A percentile compares a stretch with the other conserved stretches of the same genome.
Evolutionary conservation across 176 grass and related monocot genomes (phyloP).

Genomic region (Oryza glumipatula): DNA sequence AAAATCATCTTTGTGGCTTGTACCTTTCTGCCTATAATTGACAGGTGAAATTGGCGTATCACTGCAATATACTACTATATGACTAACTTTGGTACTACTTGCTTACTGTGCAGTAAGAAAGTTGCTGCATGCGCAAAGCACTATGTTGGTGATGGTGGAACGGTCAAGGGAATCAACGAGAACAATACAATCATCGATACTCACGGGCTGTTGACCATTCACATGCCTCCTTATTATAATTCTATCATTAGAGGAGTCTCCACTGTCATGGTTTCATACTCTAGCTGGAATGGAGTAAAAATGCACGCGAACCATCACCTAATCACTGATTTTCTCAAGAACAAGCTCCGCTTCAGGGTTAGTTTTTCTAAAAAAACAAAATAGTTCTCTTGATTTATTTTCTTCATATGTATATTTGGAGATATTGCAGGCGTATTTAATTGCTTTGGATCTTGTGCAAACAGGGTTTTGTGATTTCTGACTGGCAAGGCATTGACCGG

Average conservation of each 20-base stretch:
- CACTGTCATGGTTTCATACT: conserved; percentile 77
- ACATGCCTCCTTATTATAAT: conserved; percentile 76
- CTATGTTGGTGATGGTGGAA: conserved; percentile 80
- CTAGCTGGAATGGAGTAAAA: conserved; percentile 77
- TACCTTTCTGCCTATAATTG: background rate
- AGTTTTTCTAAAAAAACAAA: conserved; percentile 7
- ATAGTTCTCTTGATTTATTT: background rate
- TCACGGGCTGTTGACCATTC: conserved; percentile 59
- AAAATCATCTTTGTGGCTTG: background rate
- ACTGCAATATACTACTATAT: background rate
- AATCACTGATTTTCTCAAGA: conserved; percentile 75
- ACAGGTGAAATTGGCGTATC: background rate
- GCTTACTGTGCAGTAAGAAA: conserved; percentile 50
- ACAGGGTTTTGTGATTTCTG: conserved; percentile 80
- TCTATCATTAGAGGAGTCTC: conserved; percentile 71
- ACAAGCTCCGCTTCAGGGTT: conserved; percentile 74
- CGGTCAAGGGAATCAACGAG: conserved; percentile 61
- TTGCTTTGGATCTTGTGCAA: background rate
- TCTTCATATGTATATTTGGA: background rate
- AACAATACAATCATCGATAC: conserved; percentile 67
- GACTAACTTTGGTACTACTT: background rate
- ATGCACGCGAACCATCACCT: conserved; percentile 80
- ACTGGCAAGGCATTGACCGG: conserved; percentile 74
- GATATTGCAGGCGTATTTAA: background rate
- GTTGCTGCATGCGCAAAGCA: conserved; percentile 80